Evolutionary conservation across 179 eudicot species (phyloP), one percentile per base, ranked within the genome.

Genomic region (Amaranthus tricolor): DNA sequence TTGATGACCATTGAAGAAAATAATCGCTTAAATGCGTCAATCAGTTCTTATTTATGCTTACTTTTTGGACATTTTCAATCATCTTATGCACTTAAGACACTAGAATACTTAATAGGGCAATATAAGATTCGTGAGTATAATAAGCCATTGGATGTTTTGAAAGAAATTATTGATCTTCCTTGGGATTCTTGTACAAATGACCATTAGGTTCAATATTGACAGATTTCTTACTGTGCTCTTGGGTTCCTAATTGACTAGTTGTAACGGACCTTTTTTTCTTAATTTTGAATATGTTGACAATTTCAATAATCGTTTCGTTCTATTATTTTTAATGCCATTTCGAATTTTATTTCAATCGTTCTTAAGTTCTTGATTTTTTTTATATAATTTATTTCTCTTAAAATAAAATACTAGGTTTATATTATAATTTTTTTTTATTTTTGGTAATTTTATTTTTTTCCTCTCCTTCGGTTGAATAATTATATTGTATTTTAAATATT

Each of bases 21-120:
- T 51, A 83, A 88, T 12, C 80, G 84, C 79, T 86, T 95, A 43
- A 78, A 86, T 70, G 75, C 82, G 49, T 79, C 93, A 3, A 86
- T 92, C 75, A 65, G 72, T 72, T 90, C 93, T 7, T 95, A 90
- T 83, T 79, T 95, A 76, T 82, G 89, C 62, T 79, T 95, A 62
- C 83, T 95, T 11, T 90, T 96, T 0, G 96, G 91, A 17, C 79
- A 89, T 74, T 82, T 95, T 74, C 86, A 84, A 62, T 86, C 79
- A 52, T 82, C 79, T 65, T 87, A 95, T 14, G 90, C 97, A 0
- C 66, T 85, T 16, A 90, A 88, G 86, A 90, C 97, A 2, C 82
- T 95, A 9, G 99, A 95, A 81, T 95, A 90, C 83, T 80, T 95
- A 80, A 84, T 95, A 63, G 95, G 99, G 5, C 86, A 96, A 82